Base-by-base conservation (phyloP, 257 asterid genomes). In the Knoxia roxburghii region DNA sequence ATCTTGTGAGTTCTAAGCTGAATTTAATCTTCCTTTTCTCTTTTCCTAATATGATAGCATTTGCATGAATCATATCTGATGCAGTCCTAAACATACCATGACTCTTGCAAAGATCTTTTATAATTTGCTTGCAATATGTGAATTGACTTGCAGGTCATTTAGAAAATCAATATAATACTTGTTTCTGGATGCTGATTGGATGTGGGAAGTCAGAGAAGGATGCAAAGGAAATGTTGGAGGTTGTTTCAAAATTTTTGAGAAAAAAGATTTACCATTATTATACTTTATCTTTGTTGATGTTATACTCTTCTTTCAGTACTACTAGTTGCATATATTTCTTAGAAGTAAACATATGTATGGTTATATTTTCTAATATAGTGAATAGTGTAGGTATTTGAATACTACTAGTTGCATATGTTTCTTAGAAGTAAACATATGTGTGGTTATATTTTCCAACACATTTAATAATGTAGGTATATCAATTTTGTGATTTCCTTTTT, bases 191-290 rank as follows among this genome's bases (percentile, higher is more conserved):
- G 78, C 81, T 92, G 74, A 70, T 84, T 68, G 72, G 75, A 64
- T 65, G 84, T 72, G 96, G 95, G 72, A 81, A 82, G 71, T 59
- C 87, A 30, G 80, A 81, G 67, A 79, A 43, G 67, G 87, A 87
- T 75, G 98, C 89, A 24, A 79, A 79, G 70, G 84, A 76, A 65
- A 76, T 80, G 40, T 68, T 92, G 68, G 79, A 86, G 95, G 97
- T 85, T 61, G 21, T 45, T 23, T 14, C 39, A 46, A 23, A 24
- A 43, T 63, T 62, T 0, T 27, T n/a, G 37, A 23, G 41, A 17
- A 40, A 39, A 40, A 60, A 37, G 18, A 35, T 18, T 35, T 7
- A 8, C 17, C 8, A 35, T n/a, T 29, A 4, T 26, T 7, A 9
- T 64, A 8, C 33, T 64, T 64, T 45, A 27, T 48, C 41, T 43